A percentile compares a stretch with the other conserved stretches of the same genome.
phyloP scores from a whole-genome alignment of 345 rosid genomes.

The Populus nigra region DNA sequence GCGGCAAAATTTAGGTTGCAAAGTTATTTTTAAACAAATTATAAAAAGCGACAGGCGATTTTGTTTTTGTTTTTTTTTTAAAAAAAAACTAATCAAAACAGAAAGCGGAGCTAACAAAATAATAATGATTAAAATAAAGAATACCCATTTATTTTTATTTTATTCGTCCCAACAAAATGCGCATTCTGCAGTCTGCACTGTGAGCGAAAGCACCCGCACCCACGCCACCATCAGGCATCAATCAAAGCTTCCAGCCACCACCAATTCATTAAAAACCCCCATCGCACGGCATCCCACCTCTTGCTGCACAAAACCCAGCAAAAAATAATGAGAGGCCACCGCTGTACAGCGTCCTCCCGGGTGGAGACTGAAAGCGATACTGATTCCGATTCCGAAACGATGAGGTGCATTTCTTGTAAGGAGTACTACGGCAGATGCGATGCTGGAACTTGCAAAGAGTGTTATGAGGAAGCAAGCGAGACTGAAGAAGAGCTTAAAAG shows the following conservation, averaged over 20 bases:
- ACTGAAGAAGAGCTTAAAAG: conserved; percentile 72
- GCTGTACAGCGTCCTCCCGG: neutral
- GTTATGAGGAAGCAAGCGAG: conserved; percentile 54
- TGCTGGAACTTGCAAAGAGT: conserved; percentile 69
- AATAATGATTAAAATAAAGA: too few species aligned
- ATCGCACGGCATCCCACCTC: too few species aligned
- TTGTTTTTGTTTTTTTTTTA: too few species aligned
- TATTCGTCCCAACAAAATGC: neutral
- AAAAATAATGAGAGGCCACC: conserved; percentile 10
- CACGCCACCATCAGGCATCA: neutral
- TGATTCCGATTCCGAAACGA: conserved; percentile 19
- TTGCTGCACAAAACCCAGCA: neutral
- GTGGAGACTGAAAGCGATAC: conserved; percentile 26
- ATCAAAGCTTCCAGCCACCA: neutral
- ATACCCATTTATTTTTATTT: neutral
- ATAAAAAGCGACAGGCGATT: too few species aligned
- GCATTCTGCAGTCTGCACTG: neutral
- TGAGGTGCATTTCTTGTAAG: conserved; percentile 66
- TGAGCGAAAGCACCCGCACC: neutral
- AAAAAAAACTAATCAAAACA: neutral
- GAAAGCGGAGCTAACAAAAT: neutral
- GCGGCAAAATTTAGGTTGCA: too few species aligned
- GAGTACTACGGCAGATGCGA: conserved; percentile 49
- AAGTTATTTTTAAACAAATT: too few species aligned
- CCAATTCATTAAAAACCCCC: too few species aligned